Evolutionary conservation across 176 grass and related monocot genomes (phyloP).

Genomic region (Oryza punctata): DNA sequence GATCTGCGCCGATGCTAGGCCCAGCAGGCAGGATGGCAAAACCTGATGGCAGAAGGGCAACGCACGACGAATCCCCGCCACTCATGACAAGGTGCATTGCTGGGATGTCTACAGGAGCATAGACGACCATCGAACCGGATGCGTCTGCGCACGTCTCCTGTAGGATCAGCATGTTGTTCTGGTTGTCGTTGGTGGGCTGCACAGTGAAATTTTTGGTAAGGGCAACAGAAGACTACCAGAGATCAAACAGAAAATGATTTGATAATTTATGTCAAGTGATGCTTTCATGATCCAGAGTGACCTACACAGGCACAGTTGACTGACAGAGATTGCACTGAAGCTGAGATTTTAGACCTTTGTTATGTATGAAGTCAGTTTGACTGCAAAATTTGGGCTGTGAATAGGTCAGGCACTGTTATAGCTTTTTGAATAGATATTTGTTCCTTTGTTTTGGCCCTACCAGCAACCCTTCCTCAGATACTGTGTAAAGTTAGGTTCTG

Average conservation of each 20-base stretch:
- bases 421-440: conserved; percentile 22
- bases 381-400: conserved; percentile 1
- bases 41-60: conserved; percentile 78
- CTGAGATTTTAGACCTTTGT: conserved; percentile 26
- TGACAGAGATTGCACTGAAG: conserved; percentile 4
- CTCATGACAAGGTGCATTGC: conserved; percentile 87
- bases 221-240: neutral
- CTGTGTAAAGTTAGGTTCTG: neutral
- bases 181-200: conserved; percentile 60
- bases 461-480: neutral
- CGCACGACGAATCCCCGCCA: conserved; percentile 67
- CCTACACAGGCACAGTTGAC: neutral
- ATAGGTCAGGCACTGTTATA: conserved; percentile 22
- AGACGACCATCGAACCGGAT: conserved; percentile 84
- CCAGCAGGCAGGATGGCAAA: conserved; percentile 73
- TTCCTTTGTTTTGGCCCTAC: neutral
- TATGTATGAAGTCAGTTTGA: neutral
- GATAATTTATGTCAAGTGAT: neutral
- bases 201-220: neutral
- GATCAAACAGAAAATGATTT: neutral
- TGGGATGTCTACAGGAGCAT: conserved; percentile 84
- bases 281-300: neutral
- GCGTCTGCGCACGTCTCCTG: conserved; percentile 79
- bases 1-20: neutral
- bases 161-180: conserved; percentile 89